Base-by-base conservation (phyloP, 345 rosid genomes). In the Camelina laxa region DNA sequence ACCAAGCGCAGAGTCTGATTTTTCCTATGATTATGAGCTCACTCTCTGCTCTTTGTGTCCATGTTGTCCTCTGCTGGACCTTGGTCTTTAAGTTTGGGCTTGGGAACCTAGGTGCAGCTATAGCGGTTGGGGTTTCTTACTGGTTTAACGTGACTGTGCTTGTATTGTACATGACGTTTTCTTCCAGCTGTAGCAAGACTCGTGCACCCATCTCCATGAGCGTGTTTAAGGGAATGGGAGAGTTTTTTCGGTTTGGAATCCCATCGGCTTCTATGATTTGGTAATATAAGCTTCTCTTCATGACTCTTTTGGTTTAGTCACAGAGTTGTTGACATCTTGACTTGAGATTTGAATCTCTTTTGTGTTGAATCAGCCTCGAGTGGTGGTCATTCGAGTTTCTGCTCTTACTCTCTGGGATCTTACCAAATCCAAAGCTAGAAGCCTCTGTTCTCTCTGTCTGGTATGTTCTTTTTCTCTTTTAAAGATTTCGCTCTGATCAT, bases 301-400 rank as follows among this genome's bases (percentile, higher is more conserved):
- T 38, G 16, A 8, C 27, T 35, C 21, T 2, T 47, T 67, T 54
- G 47, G 24, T 24, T 24, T 2, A 24, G 27, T 24, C 27, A 24
- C 27, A 24, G 27, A 24, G 27, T 24, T 24, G 4, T 24, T 22
- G 24, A 49, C 41, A 21, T 21, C n/a, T 39, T 20, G 57, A 55
- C 9, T 58, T 10, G n/a, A 36, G 48, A 55, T 45, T 27, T 70
- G 38, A 35, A 12, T 13, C 47, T 49, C 30, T 33, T 9, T 60
- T 79, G 82, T 82, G 58, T 42, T 76, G 66, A 0, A 36, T 41
- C 12, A 94, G 97, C 85, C 89, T 91, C 4, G 95, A 94, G 74
- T 91, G 97, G 97, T 94, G 97, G 97, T 94, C 98, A 38, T 94
- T 85, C 74, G 97, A 94, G 75, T 75, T 91, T 48, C 84, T 94